phyloP scores from a whole-genome alignment of 1,284 basidiomycete genomes.

The Hypsizygus ulmarius region DNA sequence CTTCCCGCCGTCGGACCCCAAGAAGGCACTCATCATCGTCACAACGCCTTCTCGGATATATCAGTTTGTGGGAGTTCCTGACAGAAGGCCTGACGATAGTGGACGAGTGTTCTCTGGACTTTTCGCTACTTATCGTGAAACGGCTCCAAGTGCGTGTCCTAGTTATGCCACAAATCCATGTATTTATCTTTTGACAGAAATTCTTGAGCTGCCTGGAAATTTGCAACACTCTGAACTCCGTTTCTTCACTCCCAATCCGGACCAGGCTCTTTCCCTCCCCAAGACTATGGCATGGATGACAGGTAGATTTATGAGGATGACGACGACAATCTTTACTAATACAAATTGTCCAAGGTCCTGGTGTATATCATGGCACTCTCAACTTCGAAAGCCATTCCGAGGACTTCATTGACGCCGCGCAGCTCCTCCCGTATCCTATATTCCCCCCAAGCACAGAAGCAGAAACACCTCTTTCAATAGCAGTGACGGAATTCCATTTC shows the following conservation, averaged over 20 bases:
- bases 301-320: conserved; percentile 41
- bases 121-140: conserved; percentile 73
- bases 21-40: conserved; percentile 68
- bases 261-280: conserved; percentile 65
- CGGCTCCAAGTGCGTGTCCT: conserved; percentile 68
- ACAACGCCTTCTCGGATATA: conserved; percentile 91
- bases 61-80: conserved; percentile 78
- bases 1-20: conserved; percentile 61
- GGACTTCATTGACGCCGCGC: conserved; percentile 75
- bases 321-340: conserved; percentile 12
- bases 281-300: conserved; percentile 87
- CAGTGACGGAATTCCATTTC: conserved; percentile 92
- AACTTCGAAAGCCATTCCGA: conserved; percentile 70
- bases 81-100: conserved; percentile 67
- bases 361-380: conserved; percentile 80
- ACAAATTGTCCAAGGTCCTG: conserved; percentile 52
- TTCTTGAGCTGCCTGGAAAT: conserved; percentile 82
- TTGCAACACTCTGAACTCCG: conserved; percentile 74
- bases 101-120: conserved; percentile 75
- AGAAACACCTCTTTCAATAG: conserved; percentile 68
- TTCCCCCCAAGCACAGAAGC: conserved; percentile 28
- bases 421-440: conserved; percentile 66
- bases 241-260: conserved; percentile 69
- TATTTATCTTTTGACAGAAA: conserved; percentile 49
- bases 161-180: conserved; percentile 2